Evolutionary conservation across 1,284 basidiomycete species (phyloP).

Genomic region (Irpex sp.): DNA sequence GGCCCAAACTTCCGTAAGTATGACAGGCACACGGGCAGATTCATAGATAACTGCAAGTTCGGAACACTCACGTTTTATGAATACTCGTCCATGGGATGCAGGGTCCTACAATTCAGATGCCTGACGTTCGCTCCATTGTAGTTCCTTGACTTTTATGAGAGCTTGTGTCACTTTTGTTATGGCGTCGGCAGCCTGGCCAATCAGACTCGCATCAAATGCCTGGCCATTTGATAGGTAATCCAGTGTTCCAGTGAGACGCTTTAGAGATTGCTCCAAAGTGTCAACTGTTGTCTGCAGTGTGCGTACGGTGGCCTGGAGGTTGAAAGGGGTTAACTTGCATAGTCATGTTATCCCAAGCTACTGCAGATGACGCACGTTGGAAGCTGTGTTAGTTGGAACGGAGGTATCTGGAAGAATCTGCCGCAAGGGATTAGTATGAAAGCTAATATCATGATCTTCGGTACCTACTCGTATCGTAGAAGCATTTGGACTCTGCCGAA

Average conservation of each 20-base stretch:
- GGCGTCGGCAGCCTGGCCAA: constrained; percentile 63
- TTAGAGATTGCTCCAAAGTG: constrained; percentile 51
- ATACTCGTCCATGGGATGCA: not conserved
- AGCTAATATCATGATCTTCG: not conserved
- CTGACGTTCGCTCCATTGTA: constrained; percentile 34
- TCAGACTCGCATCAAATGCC: constrained; percentile 41
- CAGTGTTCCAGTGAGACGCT: constrained; percentile 48
- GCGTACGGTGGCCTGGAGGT: not conserved
- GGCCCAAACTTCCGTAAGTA: not conserved
- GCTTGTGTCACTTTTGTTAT: constrained; percentile 63
- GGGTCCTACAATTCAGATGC: constrained; percentile 9
- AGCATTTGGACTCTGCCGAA: not conserved
- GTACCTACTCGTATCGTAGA: not conserved
- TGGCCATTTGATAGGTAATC: constrained; percentile 35
- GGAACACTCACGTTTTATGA: not conserved
- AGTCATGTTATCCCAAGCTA: not conserved
- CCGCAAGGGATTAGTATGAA: not conserved
- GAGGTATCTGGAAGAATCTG: not conserved
- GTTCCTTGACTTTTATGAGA: constrained; percentile 50
- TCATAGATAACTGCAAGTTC: not conserved
- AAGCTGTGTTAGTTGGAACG: not conserved
- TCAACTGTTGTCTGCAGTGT: constrained; percentile 25
- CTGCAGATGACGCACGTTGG: not conserved
- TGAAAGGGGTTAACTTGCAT: not conserved
- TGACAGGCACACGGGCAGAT: not conserved